phyloP scores from a whole-genome alignment of 257 asterid genomes.

The Solanum stenotomum region DNA sequence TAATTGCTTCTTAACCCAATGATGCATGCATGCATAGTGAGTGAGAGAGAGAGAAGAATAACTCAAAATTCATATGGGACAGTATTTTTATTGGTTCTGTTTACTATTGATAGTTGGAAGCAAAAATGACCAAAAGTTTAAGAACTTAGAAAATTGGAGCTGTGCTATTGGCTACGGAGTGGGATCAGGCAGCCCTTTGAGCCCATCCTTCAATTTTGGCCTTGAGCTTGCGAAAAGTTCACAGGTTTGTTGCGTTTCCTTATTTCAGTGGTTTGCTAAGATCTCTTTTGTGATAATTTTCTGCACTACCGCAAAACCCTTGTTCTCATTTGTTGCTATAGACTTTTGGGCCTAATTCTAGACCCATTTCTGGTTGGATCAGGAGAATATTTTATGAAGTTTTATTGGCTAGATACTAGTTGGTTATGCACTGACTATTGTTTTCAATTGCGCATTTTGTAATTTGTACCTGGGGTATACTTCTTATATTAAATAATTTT shows the following conservation, averaged over 20 bases:
- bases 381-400: not conserved
- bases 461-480: not conserved
- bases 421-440: not conserved
- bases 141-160: conserved; percentile 81
- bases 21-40: not conserved
- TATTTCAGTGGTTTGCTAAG: not conserved
- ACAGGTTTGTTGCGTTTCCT: conserved; percentile 42
- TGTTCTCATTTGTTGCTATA: not conserved
- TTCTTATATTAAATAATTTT: not conserved
- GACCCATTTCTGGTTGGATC: not conserved
- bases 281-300: not conserved
- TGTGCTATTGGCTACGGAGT: conserved; percentile 85
- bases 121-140: conserved; percentile 47
- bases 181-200: conserved; percentile 89
- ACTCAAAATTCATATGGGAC: not conserved
- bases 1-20: not conserved
- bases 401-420: not conserved
- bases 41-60: not conserved
- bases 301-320: not conserved
- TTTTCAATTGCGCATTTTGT: not conserved
- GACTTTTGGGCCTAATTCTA: not conserved
- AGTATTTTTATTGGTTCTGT: not conserved
- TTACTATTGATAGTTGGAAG: conserved; percentile 40
- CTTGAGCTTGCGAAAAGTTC: conserved; percentile 81
- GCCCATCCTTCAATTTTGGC: conserved; percentile 89